Percentiles rank a stretch among this genome's conserved stretches.
Conservation (phyloP, 257 asterid genomes). For the Gentiana straminea region DNA sequence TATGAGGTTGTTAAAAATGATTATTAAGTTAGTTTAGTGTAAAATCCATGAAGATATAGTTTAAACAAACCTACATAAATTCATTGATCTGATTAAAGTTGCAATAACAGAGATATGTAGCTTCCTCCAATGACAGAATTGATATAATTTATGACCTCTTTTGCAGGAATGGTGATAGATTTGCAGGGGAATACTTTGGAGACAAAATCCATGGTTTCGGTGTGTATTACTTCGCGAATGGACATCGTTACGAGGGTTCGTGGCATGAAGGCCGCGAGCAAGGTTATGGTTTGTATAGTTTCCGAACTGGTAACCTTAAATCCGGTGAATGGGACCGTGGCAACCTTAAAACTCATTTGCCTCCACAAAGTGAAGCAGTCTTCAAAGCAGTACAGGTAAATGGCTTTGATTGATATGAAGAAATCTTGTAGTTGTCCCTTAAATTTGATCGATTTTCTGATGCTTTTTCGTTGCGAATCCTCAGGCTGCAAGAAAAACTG, state of each 20-base stretch:
- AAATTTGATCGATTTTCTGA: neutral
- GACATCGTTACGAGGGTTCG: constrained; percentile 85
- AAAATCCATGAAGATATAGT: no score
- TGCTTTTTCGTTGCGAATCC: neutral
- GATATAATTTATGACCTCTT: neutral
- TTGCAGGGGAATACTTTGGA: constrained; percentile 77
- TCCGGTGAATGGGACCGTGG: constrained; percentile 85
- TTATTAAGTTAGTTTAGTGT: no score
- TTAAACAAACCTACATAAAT: no score
- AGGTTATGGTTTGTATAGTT: constrained; percentile 71
- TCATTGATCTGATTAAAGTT: no score
- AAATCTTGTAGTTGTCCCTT: neutral
- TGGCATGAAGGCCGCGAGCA: constrained; percentile 97
- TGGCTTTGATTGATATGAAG: neutral
- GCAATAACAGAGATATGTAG: no score
- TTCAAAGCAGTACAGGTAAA: constrained; percentile 60
- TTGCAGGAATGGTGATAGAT: constrained; percentile 71
- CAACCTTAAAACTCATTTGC: constrained; percentile 34
- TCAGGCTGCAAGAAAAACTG: constrained; percentile 77
- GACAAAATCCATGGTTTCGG: constrained; percentile 89
- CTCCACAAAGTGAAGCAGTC: constrained; percentile 32
- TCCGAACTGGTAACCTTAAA: constrained; percentile 44
- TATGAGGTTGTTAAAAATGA: no score
- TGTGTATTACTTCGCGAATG: constrained; percentile 67
- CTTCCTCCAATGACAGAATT: no score